Evolutionary conservation across 306 rosid genomes (phyloP).

Genomic region (Vigna trinervia): DNA sequence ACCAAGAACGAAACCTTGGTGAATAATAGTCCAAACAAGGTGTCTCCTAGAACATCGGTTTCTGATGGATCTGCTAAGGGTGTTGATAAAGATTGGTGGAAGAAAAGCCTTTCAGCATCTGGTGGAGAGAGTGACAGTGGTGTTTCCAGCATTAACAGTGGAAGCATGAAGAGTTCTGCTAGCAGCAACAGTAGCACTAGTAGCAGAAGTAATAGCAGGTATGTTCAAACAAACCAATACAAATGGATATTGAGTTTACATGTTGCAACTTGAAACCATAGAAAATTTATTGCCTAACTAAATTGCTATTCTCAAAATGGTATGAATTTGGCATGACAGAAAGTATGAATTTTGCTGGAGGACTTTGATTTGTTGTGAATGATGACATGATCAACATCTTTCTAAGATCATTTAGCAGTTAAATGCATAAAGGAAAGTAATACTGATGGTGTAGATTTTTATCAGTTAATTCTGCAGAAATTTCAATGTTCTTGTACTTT

Average conservation of each 20-base stretch:
- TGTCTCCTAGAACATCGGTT: constrained; percentile 58
- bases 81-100: constrained; percentile 78
- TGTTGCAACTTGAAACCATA: not conserved
- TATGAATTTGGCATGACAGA: not conserved
- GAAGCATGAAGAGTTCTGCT: constrained; percentile 65
- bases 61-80: constrained; percentile 50
- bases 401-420: not conserved
- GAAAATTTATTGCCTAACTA: not conserved
- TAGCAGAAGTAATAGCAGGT: constrained; percentile 69
- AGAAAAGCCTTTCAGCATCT: constrained; percentile 57
- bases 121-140: constrained; percentile 60
- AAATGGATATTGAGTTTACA: not conserved
- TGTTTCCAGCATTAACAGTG: constrained; percentile 55
- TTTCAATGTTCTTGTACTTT: not conserved
- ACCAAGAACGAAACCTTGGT: constrained; percentile 50
- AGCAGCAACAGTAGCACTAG: constrained; percentile 55
- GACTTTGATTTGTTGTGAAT: not conserved
- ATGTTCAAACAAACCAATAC: not conserved
- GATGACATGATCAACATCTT: not conserved
- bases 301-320: not conserved
- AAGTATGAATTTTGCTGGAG: not conserved
- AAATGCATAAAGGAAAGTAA: not conserved
- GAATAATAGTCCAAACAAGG: constrained; percentile 49
- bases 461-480: not conserved
- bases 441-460: constrained; percentile 2